Evolutionary conservation across 768 basidiomycete species (phyloP).

Genomic region (Lentinula guzmanii): DNA sequence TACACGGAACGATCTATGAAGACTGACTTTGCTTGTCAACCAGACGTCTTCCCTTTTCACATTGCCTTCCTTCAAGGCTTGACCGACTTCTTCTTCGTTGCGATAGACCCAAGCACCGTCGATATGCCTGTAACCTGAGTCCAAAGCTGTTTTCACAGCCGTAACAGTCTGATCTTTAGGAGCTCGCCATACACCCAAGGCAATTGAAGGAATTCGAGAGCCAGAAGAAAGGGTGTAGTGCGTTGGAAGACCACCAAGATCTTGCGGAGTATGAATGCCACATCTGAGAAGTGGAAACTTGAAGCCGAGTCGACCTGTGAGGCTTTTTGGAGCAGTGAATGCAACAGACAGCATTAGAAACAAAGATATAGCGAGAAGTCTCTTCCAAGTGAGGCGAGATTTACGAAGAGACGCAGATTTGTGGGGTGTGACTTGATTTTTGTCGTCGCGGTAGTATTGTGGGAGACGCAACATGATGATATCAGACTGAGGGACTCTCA

Average conservation of each 20-base stretch:
- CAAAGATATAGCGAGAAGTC: neutral
- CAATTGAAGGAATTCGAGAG: constrained; percentile 61
- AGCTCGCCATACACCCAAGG: constrained; percentile 65
- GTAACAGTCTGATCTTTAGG: constrained; percentile 49
- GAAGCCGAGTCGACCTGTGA: neutral
- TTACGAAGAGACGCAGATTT: neutral
- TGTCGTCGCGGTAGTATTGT: neutral
- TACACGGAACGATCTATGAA: neutral
- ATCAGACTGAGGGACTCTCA: neutral
- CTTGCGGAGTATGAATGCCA: neutral
- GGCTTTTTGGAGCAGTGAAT: neutral
- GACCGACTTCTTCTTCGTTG: constrained; percentile 69
- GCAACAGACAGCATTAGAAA: constrained; percentile 2
- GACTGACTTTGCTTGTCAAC: constrained; percentile 35
- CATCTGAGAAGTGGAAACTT: neutral
- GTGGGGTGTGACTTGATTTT: neutral
- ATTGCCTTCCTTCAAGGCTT: constrained; percentile 51
- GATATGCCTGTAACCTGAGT: constrained; percentile 64
- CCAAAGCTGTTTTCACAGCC: constrained; percentile 35
- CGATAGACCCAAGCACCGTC: constrained; percentile 70
- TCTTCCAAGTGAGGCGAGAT: neutral
- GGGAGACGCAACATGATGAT: neutral
- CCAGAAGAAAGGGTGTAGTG: constrained; percentile 62
- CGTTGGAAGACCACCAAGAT: constrained; percentile 25
- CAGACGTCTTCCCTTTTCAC: constrained; percentile 60